phyloP scores from a whole-genome alignment of 2,329 filamentous ascomycete species.

The Elsinoe necatrix region DNA sequence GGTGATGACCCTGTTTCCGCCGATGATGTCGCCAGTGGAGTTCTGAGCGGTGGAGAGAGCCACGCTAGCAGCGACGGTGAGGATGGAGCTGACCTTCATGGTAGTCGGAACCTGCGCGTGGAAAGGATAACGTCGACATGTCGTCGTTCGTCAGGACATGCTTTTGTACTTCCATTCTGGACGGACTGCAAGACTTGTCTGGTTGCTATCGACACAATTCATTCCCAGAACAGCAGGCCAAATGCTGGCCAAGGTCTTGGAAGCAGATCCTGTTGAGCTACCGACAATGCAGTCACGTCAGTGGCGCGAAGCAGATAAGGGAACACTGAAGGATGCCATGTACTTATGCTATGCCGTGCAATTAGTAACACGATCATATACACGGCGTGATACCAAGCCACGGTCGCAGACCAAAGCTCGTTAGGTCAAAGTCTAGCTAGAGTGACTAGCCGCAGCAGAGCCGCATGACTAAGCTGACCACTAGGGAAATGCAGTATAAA shows the following conservation, averaged over 20 bases:
- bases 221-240: conserved; percentile 12
- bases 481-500: no score
- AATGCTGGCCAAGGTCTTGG: conserved; percentile 7
- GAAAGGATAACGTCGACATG: background rate
- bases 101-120: no score
- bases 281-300: background rate
- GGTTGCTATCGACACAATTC: conserved; percentile 1
- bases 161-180: background rate
- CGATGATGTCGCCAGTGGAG: conserved; percentile 8
- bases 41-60: conserved; percentile 5
- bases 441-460: no score
- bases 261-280: background rate
- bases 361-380: no score
- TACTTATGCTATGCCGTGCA: no score
- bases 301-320: background rate
- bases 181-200: background rate
- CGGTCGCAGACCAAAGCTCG: no score
- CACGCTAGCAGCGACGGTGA: background rate
- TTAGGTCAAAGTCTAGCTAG: no score
- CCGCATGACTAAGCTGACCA: no score
- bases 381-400: no score
- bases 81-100: conserved; percentile 3
- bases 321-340: background rate
- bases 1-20: background rate
- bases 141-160: background rate